phyloP scores from a whole-genome alignment of 257 asterid genomes.

The Haberlea rhodopensis region DNA sequence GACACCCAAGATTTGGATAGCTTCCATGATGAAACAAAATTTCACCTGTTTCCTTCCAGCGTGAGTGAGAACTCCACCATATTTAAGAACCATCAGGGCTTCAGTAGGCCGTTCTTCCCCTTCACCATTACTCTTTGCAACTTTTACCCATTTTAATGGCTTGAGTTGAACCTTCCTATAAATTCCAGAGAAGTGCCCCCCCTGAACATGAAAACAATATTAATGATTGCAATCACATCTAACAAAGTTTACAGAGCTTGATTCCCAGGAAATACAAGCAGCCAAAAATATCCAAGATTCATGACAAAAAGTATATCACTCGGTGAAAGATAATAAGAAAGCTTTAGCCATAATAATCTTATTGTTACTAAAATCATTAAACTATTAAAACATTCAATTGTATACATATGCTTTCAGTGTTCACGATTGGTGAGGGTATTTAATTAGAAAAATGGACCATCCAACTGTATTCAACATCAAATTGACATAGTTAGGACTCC shows the following conservation, averaged over 20 bases:
- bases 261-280: not conserved
- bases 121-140: slow-evolving; percentile 71
- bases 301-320: not conserved
- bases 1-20: slow-evolving; percentile 15
- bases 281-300: not conserved
- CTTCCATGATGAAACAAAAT: slow-evolving; percentile 15
- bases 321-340: not conserved
- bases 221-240: slow-evolving; percentile 9
- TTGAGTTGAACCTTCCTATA: slow-evolving; percentile 95
- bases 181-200: slow-evolving; percentile 98
- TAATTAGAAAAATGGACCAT: not conserved
- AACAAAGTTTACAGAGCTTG: slow-evolving; percentile 10
- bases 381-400: not conserved
- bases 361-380: too few relatives aligned
- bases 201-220: slow-evolving; percentile 44
- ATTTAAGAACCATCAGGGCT: slow-evolving; percentile 97
- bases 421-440: not conserved
- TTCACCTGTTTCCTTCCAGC: slow-evolving; percentile 96
- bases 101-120: slow-evolving; percentile 89
- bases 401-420: not conserved
- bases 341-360: too few relatives aligned
- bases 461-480: not conserved
- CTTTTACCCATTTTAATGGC: slow-evolving; percentile 88
- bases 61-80: slow-evolving; percentile 99
- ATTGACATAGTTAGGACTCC: not conserved